Percentiles rank a stretch among this genome's conserved stretches.
phyloP scores from a whole-genome alignment of 257 asterid species.

The Coffea eugenioides region DNA sequence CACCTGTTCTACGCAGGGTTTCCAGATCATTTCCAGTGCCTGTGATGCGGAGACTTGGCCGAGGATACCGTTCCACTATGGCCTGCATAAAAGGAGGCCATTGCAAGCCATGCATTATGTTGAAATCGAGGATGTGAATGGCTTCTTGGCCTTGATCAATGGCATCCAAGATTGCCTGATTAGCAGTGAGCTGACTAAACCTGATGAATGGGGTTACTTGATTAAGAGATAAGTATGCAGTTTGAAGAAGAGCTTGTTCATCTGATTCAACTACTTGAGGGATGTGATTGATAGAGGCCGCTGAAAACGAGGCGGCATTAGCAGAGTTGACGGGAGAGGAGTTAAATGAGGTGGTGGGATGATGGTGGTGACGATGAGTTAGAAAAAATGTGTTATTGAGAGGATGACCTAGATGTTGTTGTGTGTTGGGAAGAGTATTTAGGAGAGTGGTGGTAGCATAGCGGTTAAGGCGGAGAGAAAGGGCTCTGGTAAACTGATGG shows the following conservation, averaged over 20 bases:
- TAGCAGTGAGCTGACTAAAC: slow-evolving; percentile 84
- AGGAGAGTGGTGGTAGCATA: slow-evolving; percentile 21
- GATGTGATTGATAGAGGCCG: not conserved
- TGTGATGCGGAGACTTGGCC: slow-evolving; percentile 81
- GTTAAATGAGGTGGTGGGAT: not conserved
- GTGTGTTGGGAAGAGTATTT: slow-evolving; percentile 7
- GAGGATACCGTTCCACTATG: slow-evolving; percentile 67
- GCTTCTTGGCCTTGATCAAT: slow-evolving; percentile 53
- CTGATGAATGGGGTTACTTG: slow-evolving; percentile 82
- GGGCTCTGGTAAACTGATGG: slow-evolving; percentile 82
- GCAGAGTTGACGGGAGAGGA: not conserved
- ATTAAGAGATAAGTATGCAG: slow-evolving; percentile 74
- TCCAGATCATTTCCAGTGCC: slow-evolving; percentile 73
- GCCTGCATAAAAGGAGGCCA: slow-evolving; percentile 99
- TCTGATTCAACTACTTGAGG: slow-evolving; percentile 14
- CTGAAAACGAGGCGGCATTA: not conserved
- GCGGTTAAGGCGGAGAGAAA: slow-evolving; percentile 61
- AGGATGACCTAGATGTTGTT: not conserved
- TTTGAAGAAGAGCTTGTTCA: slow-evolving; percentile 53
- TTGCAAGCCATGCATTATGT: slow-evolving; percentile 94
- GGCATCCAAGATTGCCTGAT: slow-evolving; percentile 87
- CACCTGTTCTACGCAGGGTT: slow-evolving; percentile 75
- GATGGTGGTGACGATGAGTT: slow-evolving; percentile 3
- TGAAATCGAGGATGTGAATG: slow-evolving; percentile 84
- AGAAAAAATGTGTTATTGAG: not conserved